Evolutionary conservation across 495 filamentous ascomycete genomes (phyloP), one percentile per base, ranked within the genome.

Genomic region (Penicillium longicatenatum): DNA sequence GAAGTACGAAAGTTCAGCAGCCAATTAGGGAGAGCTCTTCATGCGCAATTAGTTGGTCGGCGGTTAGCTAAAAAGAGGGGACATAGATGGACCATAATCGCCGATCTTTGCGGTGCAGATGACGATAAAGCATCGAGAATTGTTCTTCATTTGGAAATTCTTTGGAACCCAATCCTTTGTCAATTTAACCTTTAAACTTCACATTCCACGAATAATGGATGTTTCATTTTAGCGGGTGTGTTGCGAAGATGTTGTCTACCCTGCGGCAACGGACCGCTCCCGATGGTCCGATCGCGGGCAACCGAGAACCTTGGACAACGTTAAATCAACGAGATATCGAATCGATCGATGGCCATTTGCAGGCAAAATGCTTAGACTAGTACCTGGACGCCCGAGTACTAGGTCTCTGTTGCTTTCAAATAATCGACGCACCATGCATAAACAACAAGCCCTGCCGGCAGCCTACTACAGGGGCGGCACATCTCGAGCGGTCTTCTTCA

Each of bases 401-500:
- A 9, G 21, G 11, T 20, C 21, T n/a, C 8, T n/a, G 21, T 11
- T 45, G 11, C 12, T 45, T n/a, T 2, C 17, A 21, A 11, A 8
- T 12, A 6, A n/a, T 21, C 17, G 21, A 22, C 42, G 42, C 7
- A 14, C 42, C 21, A 22, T 45, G 21, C 19, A 45, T 10, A 67
- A 54, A n/a, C 75, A 79, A 55, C 55, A 62, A 20, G 69, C 64
- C 45, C 75, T 88, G 20, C 82, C 82, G 6, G 87, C 86, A 24
- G 74, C 86, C 37, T 91, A 89, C 71, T 88, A 87, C 65, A 86
- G 89, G 56, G 87, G 88, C 49, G 88, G 88, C 26, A 90, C 87
- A 1, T 89, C 87, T 4, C 84, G 85, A 48, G 89, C 85, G 12
- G 73, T 91, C 4, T 76, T 92, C 41, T 81, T 91, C 69, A 70